Evolutionary conservation across 1,139 yeast species (phyloP).

Genomic region (Hansenula lynferdii): DNA sequence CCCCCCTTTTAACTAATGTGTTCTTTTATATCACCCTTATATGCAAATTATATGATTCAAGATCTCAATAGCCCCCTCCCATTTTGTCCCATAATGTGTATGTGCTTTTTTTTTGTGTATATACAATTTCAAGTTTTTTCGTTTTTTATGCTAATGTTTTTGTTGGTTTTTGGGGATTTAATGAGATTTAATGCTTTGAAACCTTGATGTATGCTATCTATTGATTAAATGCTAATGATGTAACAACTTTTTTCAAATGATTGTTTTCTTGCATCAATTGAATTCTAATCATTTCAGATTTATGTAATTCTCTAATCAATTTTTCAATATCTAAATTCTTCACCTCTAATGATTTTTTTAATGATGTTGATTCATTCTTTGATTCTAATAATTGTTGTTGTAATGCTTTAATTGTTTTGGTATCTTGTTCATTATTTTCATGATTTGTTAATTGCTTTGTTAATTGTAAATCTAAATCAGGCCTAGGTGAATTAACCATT

Average conservation of each 20-base stretch:
- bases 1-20: too few species aligned
- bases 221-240: conserved; percentile 8
- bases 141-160: too few species aligned
- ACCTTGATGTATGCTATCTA: not conserved
- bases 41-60: too few species aligned
- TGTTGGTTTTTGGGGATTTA: too few species aligned
- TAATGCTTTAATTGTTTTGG: not conserved
- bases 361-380: conserved; percentile 21
- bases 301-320: conserved; percentile 26
- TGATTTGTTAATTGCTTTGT: not conserved
- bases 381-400: not conserved
- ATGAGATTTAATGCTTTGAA: too few species aligned
- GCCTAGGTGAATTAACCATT: conserved; percentile 14
- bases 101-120: too few species aligned
- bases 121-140: too few species aligned
- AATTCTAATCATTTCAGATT: conserved; percentile 28
- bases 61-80: too few species aligned
- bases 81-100: too few species aligned
- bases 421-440: not conserved
- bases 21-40: too few species aligned
- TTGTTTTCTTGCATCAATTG: conserved; percentile 19
- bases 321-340: conserved; percentile 28
- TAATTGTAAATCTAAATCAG: not conserved
- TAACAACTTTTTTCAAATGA: conserved; percentile 14
- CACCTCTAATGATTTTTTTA: conserved; percentile 27